Base-by-base conservation (phyloP, 257 asterid genomes). In the Paraleonurus japonicus region DNA sequence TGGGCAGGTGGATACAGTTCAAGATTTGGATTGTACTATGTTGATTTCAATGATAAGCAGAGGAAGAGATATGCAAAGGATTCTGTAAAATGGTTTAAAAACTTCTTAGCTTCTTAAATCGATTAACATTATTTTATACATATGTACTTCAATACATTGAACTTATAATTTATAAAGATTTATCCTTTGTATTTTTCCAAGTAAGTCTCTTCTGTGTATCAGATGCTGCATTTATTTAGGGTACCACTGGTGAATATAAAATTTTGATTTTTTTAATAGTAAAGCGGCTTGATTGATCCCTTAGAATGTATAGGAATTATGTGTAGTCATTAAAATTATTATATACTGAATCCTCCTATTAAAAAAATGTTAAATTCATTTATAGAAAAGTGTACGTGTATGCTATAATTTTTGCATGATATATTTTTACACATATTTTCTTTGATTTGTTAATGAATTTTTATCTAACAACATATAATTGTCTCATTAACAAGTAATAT, bases 61-160 rank as follows among this genome's bases (percentile, higher is more conserved):
- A 92, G 81, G 83, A 88, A 82, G 83, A 85, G 99, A 85, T 83
- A 87, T 76, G 87, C 97, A 2, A 94, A 94, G 85, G 81, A 84
- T 64, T 94, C 96, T 28, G 96, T 80, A 16, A 75, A 66, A 4
- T 94, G 98, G 99, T 94, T 94, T 85, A 91, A 80, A 77, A 83
- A 81, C 23, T 86, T 94, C 83, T 80, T 94, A 78, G 60, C 83
- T 54, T 51, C 87, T 58, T 81, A 82, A 69, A 66, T 24, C 16
- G 37, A 5, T 5, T 19, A 3, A 5, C 3, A 62, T 27, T 4
- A 6, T 7, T 64, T 22, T 30, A 59, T 28, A 65, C 71, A 67
- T 3, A 4, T 61, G 17, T n/a, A n/a, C n/a, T 33, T 32, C 10
- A 11, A 39, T 30, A 15, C n/a, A 7, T 24, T 41, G 26, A 65